Base-by-base conservation (phyloP, 371 early-diverging fungal species). In the Mortierella sp. region DNA sequence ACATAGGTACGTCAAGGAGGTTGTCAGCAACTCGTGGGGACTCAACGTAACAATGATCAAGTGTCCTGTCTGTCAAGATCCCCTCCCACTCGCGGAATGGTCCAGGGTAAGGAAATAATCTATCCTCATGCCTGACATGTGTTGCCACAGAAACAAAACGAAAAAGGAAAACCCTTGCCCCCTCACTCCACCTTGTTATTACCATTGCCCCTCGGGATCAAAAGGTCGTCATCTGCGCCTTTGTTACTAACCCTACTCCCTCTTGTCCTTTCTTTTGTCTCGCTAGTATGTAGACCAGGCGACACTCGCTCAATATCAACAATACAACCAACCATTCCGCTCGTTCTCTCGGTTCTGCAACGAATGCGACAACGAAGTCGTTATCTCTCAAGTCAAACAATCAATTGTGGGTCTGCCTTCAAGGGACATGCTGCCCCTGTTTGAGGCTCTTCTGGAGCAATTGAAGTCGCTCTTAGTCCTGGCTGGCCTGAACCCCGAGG, bases 11-110 rank as follows among this genome's bases (percentile, higher is more conserved):
- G 90, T 93, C 26, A 88, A 90, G 53, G 91, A 91, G 78, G 91
- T 91, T 9, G 93, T 93, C 47, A 87, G 87, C 53, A 90, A 91
- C 68, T 91, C 92, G 55, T 93, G 93, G 93, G 93, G 93, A 13
- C 84, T 93, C 24, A 86, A 86, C 73, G 88, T 92, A 34, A 92
- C 92, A 26, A 90, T 89, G 73, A 89, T 93, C 77, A 90, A 88
- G 67, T 93, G 93, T 76, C 92, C 93, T 73, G 93, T 93, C 19
- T 93, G 93, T 63, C 90, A 89, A 66, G 87, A 89, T 22, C 71
- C 75, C 41, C 86, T 93, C 26, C 85, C 90, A 52, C 88, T 89
- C 65, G 65, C 87, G 19, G 93, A 93, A 85, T 93, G 93, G 93
- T 87, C 88, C 69, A 87, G 88, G 75, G 88, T 87, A 84, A 53